These are phyloP conservation scores for Aspergillus hortae DNA, from an alignment of 2,329 filamentous ascomycete species.

Conservation along the genomic window DNA sequence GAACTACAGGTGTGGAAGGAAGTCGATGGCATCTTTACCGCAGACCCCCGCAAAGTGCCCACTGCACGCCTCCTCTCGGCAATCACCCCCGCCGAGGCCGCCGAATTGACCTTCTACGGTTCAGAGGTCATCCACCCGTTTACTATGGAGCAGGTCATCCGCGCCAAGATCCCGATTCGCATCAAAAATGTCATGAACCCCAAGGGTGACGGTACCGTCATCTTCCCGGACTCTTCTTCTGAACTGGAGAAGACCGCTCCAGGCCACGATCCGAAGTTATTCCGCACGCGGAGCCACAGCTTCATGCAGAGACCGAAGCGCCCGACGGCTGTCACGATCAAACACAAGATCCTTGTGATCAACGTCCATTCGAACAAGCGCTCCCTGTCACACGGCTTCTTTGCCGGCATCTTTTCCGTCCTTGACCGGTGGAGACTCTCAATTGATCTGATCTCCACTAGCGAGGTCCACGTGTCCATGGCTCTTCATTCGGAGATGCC, in stretches of 20 bases:
- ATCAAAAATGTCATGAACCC: conserved; percentile 70
- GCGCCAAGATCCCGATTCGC: conserved; percentile 62
- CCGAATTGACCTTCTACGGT: conserved; percentile 90
- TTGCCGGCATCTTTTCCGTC: conserved; percentile 89
- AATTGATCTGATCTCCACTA: conserved; percentile 93
- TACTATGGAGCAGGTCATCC: conserved; percentile 90
- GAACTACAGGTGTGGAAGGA: conserved; percentile 99
- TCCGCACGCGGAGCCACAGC: conserved; percentile 46
- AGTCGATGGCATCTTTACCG: conserved; percentile 90
- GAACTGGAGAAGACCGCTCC: conserved; percentile 49
- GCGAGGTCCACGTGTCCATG: conserved; percentile 96
- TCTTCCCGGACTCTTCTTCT: conserved; percentile 67
- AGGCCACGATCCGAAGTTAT: conserved; percentile 57
- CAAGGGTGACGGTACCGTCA: conserved; percentile 58
- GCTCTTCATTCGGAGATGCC: conserved; percentile 78
- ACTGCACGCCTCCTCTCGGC: conserved; percentile 84
- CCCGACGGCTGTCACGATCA: conserved; percentile 91
- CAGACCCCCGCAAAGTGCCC: conserved; percentile 83
- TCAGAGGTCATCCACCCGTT: conserved; percentile 98
- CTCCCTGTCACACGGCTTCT: conserved; percentile 92
- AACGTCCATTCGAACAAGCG: conserved; percentile 98
- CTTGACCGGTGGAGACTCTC: conserved; percentile 82
- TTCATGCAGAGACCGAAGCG: conserved; percentile 61
- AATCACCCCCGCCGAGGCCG: conserved; percentile 92
- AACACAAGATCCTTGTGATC: conserved; percentile 92